A percentile compares a stretch with the other conserved stretches of the same genome.
Evolutionary conservation across 169 alveolate genomes (phyloP).

Genomic region (Fabrea salina): DNA sequence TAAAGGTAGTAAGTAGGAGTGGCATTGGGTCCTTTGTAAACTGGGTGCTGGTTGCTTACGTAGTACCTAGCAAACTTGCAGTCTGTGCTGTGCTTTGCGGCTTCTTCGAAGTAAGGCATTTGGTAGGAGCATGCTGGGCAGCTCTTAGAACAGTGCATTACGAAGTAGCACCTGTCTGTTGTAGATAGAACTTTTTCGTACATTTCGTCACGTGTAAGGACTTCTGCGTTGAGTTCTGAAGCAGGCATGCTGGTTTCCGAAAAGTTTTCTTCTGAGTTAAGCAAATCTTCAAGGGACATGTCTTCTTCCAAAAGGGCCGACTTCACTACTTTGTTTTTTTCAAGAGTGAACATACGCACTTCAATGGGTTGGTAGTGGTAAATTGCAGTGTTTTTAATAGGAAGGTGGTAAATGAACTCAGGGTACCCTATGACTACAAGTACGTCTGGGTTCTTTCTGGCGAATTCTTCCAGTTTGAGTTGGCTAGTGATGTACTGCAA

Average conservation of each 20-base stretch:
- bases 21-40: not conserved
- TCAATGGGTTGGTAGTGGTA: conserved; percentile 19
- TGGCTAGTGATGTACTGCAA: not conserved
- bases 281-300: not conserved
- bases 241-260: not conserved
- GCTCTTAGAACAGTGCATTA: conserved; percentile 28
- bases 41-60: conserved; percentile 14
- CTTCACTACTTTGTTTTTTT: not conserved
- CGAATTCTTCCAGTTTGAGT: conserved; percentile 22
- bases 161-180: conserved; percentile 16
- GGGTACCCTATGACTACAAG: conserved; percentile 1
- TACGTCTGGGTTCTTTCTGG: not conserved
- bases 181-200: not conserved
- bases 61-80: conserved; percentile 6
- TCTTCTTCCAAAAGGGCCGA: not conserved
- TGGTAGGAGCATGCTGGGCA: conserved; percentile 30
- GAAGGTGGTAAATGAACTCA: conserved; percentile 6
- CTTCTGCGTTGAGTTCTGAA: not conserved
- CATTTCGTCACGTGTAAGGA: not conserved
- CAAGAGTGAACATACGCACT: conserved; percentile 2
- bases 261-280: not conserved
- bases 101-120: not conserved
- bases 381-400: conserved; percentile 2
- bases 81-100: not conserved
- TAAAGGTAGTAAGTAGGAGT: conserved; percentile 19